A percentile compares a stretch with the other conserved stretches of the same genome.
These are phyloP conservation scores for Coemansia sp. DNA, from an alignment of 192 early-diverging fungal genomes.

Conservation along the genomic window DNA sequence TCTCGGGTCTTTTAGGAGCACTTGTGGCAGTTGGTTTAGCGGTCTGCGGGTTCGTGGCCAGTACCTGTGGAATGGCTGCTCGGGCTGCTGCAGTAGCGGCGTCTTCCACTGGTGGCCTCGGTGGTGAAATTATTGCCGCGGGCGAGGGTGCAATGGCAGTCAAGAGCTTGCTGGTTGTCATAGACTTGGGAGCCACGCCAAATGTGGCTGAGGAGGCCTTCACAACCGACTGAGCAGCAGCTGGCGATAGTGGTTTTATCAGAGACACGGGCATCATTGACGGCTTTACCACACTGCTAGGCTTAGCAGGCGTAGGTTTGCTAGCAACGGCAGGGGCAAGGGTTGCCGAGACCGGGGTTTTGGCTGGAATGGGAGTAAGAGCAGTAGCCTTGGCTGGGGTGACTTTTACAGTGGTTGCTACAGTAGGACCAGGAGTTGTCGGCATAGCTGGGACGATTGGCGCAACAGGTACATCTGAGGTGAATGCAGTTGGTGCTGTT, in stretches of 20 bases:
- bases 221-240: not conserved
- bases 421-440: not conserved
- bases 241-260: slow-evolving; percentile 2
- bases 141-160: not conserved
- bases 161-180: not conserved
- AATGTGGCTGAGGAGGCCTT: not conserved
- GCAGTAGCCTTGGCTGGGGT: not conserved
- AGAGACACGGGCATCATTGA: slow-evolving; percentile 28
- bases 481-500: not conserved
- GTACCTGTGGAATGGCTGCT: slow-evolving; percentile 2
- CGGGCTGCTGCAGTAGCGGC: not conserved
- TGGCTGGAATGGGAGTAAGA: not conserved
- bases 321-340: not conserved
- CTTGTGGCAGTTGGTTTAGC: not conserved
- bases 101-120: not conserved
- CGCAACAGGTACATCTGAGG: too few species aligned
- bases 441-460: not conserved
- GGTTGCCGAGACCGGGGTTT: not conserved
- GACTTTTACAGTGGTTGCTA: too few species aligned
- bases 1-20: not conserved
- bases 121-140: not conserved
- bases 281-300: not conserved
- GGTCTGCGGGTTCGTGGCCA: not conserved
- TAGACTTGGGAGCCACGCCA: not conserved
- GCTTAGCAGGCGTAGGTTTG: not conserved